Base-by-base conservation (phyloP, 768 basidiomycete species). In the Agaricus bisporus region DNA sequence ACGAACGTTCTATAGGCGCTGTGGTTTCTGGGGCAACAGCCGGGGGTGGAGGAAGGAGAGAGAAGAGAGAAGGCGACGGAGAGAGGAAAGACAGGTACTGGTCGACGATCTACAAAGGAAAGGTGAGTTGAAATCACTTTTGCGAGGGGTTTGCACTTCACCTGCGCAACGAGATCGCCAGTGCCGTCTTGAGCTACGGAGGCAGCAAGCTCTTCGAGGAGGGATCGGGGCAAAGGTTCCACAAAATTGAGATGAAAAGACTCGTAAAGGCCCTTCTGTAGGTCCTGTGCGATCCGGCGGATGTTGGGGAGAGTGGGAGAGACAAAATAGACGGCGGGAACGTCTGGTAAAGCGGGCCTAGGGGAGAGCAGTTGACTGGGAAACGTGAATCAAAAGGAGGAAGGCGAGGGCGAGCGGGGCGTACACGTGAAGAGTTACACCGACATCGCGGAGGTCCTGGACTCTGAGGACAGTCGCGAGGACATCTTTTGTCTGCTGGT, bases 351-450 rank as follows among this genome's bases (percentile, higher is more conserved):
- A 4, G 93, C 80, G 25, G 97, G 97, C 54, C 97, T 81, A 35
- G 82, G 71, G 0, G 93, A 85, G 65, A 98, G 94, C 5, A 98
- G 71, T 75, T 98, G 97, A 58, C 95, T 98, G 58, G 44, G 49
- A 46, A 12, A 18, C 41, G 10, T 29, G 10, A 51, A 20, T 55
- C 17, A 60, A 2, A 11, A n/a, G n/a, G 37, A 48, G 35, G 45
- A 43, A 51, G 14, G 38, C 17, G 14, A 22, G 22, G 22, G 51
- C 43, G 45, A 58, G 15, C 26, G 22, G 22, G 51, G 73, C 91
- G 61, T 74, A 98, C 95, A 98, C 93, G 72, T 99, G 97, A 55
- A 99, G 77, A 8, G 97, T 99, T 39, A 99, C 94, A 29, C 97
- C 97, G 46, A 91, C 90, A 63, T 98, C 95, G 52, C 97, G 81